Conservation (phyloP, 768 basidiomycete species). For the Steccherinum ochraceum region DNA sequence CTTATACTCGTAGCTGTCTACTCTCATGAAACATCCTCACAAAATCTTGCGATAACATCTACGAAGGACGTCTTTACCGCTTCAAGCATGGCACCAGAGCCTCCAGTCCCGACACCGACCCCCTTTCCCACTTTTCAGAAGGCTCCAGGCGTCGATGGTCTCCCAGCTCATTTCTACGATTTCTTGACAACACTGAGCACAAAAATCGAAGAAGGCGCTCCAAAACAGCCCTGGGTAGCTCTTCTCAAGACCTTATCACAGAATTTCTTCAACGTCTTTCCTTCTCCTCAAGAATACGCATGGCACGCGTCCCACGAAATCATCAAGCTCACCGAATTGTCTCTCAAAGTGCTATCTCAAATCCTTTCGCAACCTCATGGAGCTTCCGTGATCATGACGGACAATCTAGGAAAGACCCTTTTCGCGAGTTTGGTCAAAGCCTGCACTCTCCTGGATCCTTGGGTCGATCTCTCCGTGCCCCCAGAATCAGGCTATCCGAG, state of each 20-base stretch:
- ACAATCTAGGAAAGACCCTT: slow-evolving; percentile 40
- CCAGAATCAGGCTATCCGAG: slow-evolving; percentile 33
- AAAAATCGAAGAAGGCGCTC: neutral
- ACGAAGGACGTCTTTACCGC: too few relatives aligned
- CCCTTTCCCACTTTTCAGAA: neutral
- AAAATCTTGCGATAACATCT: too few relatives aligned
- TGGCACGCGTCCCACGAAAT: slow-evolving; percentile 57
- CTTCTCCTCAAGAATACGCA: slow-evolving; percentile 39
- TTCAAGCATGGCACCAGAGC: neutral
- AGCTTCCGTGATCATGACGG: slow-evolving; percentile 40
- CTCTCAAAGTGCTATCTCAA: slow-evolving; percentile 45
- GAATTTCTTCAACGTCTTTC: slow-evolving; percentile 47
- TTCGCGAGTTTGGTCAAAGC: slow-evolving; percentile 48
- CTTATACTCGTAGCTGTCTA: too few relatives aligned
- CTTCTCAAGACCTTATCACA: slow-evolving; percentile 34
- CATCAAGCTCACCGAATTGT: slow-evolving; percentile 45
- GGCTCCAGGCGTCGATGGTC: neutral
- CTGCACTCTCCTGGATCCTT: slow-evolving; percentile 50
- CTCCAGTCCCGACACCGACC: slow-evolving; percentile 4
- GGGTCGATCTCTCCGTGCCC: slow-evolving; percentile 43
- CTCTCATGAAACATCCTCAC: too few relatives aligned
- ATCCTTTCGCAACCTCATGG: slow-evolving; percentile 40
- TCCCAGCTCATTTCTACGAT: slow-evolving; percentile 1
- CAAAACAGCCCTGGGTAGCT: neutral
- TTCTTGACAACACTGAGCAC: neutral